Evolutionary conservation across 1,284 basidiomycete genomes (phyloP), one percentile per base, ranked within the genome.

Genomic region (Termitomyces sp.): DNA sequence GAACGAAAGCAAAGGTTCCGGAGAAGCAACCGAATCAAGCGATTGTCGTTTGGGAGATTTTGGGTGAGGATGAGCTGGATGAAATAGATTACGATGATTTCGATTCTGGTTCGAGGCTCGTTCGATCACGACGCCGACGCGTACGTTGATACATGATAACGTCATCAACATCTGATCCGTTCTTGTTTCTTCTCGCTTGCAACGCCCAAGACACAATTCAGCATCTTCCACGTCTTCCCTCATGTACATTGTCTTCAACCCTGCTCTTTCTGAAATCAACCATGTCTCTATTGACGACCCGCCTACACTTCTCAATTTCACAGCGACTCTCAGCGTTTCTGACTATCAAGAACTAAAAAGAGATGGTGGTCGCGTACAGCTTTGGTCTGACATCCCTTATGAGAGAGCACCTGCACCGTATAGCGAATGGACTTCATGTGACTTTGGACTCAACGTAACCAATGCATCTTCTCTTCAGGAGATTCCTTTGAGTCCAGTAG

Each of bases 371-470:
- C 68, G 65, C 44, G 61, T 81, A 4, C 77, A 80, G 62, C 64
- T 79, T 1, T 81, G 77, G 77, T 75, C 77, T 10, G 67, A 80
- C 58, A 63, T 77, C 21, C 71, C 72, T 33, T 55, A 58, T 42
- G 60, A 60, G 10, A 65, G 62, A 13, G 6, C n/a, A 17, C 24
- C n/a, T 15, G 41, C 33, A 38, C n/a, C 30, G 5, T 56, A 63
- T 21, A 68, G 68, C 41, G 61, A 67, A 54, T 79, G 78, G 79
- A 62, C 63, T n/a, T 71, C 68, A 43, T 61, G 70, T n/a, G 68
- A 72, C 51, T 77, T 79, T 51, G 52, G 61, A 50, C 56, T 19
- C 52, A 39, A 31, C 45, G 44, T 44, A 28, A 42, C 8, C 21
- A 26, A 38, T 33, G 10, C 15, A n/a, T 19, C 34, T 17, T 50